Evolutionary conservation across 1,284 basidiomycete species (phyloP), one percentile per base, ranked within the genome.

Genomic region (Caloboletus firmus): DNA sequence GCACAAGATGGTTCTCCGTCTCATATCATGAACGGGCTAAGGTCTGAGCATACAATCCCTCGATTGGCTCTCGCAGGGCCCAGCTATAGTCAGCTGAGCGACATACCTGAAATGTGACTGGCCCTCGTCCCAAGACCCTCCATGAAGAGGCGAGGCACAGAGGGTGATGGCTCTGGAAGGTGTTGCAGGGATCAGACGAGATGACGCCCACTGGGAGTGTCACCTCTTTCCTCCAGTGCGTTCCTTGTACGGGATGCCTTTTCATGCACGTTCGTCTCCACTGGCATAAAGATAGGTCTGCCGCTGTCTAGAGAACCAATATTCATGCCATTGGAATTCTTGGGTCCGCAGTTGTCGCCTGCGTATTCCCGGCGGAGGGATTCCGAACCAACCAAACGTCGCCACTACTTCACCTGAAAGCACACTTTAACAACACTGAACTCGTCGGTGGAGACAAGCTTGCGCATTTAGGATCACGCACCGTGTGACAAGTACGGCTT

Each of bases 21-120:
- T 43, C 11, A 24, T 35, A 8, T 68, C 47, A 57, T 70, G 69
- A 71, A 56, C 63, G 57, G 60, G 66, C 54, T 49, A 70, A 69
- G 65, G 62, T 71, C 66, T 71, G 69, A 70, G 67, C 41, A 51
- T 69, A 3, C 4, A 49, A 56, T 66, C 67, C 52, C 56, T 54
- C 18, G 63, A 65, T 62, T 18, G 67, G 67, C 63, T 55, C 61
- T 67, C 32, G 65, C 67, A 28, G 63, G 44, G 66, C 58, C 68
- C 58, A 47, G 67, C 54, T 60, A 58, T 70, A 59, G 71, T 40
- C 58, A 55, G 55, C 64, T 54, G 66, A 48, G 59, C 58, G 59
- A 36, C 63, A 68, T 63, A 68, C 65, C 68, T 69, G 68, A 60
- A 55, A 70, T 49, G n/a, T 51, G 44, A 57, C 53, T 28, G 4